Conservation (phyloP, 75 land plant genomes). For the Picea glauca region DNA sequence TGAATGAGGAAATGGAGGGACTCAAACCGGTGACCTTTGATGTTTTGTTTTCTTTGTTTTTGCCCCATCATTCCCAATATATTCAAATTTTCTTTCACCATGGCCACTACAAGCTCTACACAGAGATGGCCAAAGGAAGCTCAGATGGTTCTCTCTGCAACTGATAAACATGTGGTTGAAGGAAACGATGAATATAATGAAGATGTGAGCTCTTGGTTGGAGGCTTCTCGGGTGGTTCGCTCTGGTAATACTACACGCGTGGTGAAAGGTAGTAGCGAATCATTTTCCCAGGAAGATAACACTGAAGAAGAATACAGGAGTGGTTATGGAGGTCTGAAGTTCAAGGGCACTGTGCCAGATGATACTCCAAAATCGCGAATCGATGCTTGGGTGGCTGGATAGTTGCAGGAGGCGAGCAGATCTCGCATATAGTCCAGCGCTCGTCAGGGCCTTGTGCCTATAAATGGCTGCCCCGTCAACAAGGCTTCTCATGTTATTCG, state of each 20-base stretch:
- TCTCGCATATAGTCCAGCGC: conserved; percentile 91
- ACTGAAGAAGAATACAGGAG: not conserved
- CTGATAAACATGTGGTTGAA: too few species aligned
- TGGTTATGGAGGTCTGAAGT: conserved; percentile 1
- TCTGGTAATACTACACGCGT: not conserved
- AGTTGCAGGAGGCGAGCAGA: conserved; percentile 65
- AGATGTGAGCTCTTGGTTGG: too few species aligned
- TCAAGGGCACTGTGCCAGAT: conserved; percentile 56
- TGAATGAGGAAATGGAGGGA: too few species aligned
- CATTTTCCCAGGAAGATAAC: not conserved
- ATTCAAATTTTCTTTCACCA: too few species aligned
- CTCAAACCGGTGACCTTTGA: too few species aligned
- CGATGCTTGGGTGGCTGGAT: conserved; percentile 83
- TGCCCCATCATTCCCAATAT: too few species aligned
- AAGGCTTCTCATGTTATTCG: conserved; percentile 49
- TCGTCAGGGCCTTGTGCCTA: conserved; percentile 63
- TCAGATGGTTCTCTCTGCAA: too few species aligned
- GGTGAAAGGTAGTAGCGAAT: not conserved
- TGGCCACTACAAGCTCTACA: too few species aligned
- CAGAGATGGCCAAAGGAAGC: too few species aligned
- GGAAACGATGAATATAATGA: too few species aligned
- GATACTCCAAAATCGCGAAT: conserved; percentile 42
- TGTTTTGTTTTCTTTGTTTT: too few species aligned
- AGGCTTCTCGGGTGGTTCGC: too few species aligned
- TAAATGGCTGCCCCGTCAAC: conserved; percentile 64